phyloP scores from a whole-genome alignment of 192 early-diverging fungal species.

The Coemansia sp. region DNA sequence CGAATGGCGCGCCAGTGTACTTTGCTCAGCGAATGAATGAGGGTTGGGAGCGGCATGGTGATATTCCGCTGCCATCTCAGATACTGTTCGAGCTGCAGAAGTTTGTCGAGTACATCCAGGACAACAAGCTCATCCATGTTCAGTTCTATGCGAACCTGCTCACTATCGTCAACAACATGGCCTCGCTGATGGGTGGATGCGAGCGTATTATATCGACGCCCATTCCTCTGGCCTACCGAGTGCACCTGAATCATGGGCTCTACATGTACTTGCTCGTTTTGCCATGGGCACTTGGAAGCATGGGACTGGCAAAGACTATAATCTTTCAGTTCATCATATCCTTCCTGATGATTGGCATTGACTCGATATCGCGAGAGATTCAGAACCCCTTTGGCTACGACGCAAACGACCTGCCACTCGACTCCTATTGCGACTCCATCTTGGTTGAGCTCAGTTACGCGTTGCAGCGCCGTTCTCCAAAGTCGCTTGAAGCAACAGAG shows the following conservation, averaged over 20 bases:
- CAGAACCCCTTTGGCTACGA: slow-evolving; percentile 93
- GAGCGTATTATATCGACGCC: slow-evolving; percentile 86
- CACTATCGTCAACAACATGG: slow-evolving; percentile 52
- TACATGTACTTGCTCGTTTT: slow-evolving; percentile 73
- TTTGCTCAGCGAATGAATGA: slow-evolving; percentile 27
- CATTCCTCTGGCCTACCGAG: slow-evolving; percentile 85
- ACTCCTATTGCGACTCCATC: slow-evolving; percentile 56
- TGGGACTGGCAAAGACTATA: slow-evolving; percentile 61
- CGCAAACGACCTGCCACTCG: slow-evolving; percentile 68
- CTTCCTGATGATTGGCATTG: slow-evolving; percentile 82
- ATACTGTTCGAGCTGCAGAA: slow-evolving; percentile 63
- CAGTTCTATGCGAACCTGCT: slow-evolving; percentile 54
- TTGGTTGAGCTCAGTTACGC: slow-evolving; percentile 43
- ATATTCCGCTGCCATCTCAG: slow-evolving; percentile 55
- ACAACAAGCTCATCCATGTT: slow-evolving; percentile 39
- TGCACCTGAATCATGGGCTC: slow-evolving; percentile 84
- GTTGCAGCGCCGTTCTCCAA: slow-evolving; percentile 25
- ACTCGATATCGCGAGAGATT: slow-evolving; percentile 83
- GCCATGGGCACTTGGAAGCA: slow-evolving; percentile 76
- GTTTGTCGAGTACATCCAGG: slow-evolving; percentile 55
- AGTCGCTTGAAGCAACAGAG: slow-evolving; percentile 16
- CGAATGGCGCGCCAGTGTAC: slow-evolving; percentile 14
- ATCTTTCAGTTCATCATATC: slow-evolving; percentile 65
- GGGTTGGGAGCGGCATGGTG: slow-evolving; percentile 34
- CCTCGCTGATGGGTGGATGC: slow-evolving; percentile 64